phyloP scores from a whole-genome alignment of 768 basidiomycete genomes.

The Neoboletus brunneissimus region DNA sequence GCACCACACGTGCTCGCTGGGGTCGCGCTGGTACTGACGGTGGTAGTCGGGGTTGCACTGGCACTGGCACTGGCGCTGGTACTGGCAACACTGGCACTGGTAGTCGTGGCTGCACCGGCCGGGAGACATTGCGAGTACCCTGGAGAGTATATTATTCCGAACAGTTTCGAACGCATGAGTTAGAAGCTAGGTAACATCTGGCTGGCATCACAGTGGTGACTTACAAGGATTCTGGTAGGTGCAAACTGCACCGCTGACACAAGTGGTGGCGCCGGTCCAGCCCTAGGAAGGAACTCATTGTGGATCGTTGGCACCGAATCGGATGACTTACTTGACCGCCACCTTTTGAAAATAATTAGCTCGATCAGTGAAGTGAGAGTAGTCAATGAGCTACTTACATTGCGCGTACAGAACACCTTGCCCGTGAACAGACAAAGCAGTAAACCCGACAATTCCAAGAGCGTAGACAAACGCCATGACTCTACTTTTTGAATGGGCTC shows the following conservation, averaged over 20 bases:
- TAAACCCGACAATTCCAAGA: not conserved
- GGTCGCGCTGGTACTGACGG: not conserved
- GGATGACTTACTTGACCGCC: slow-evolving; percentile 2
- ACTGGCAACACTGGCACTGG: not conserved
- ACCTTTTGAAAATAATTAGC: slow-evolving; percentile 5
- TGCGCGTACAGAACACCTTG: slow-evolving; percentile 12
- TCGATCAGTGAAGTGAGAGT: not conserved
- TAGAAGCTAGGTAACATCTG: not conserved
- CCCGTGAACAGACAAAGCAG: slow-evolving; percentile 3
- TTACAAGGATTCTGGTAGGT: slow-evolving; percentile 7
- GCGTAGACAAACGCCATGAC: slow-evolving; percentile 3
- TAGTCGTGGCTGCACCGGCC: not conserved
- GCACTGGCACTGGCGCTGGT: not conserved
- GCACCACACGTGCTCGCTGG: not conserved
- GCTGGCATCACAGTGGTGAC: not conserved
- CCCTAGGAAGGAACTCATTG: not conserved
- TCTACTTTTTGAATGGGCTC: not conserved
- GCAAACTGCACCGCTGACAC: slow-evolving; percentile 7
- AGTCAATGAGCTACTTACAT: not conserved
- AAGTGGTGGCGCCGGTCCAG: slow-evolving; percentile 11
- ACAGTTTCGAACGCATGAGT: not conserved
- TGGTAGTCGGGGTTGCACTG: no score
- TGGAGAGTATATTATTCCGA: not conserved
- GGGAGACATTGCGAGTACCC: slow-evolving; percentile 13
- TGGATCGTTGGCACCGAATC: not conserved